Base-by-base conservation (phyloP, 1,284 basidiomycete genomes). In the Porogramme epimiltina region DNA sequence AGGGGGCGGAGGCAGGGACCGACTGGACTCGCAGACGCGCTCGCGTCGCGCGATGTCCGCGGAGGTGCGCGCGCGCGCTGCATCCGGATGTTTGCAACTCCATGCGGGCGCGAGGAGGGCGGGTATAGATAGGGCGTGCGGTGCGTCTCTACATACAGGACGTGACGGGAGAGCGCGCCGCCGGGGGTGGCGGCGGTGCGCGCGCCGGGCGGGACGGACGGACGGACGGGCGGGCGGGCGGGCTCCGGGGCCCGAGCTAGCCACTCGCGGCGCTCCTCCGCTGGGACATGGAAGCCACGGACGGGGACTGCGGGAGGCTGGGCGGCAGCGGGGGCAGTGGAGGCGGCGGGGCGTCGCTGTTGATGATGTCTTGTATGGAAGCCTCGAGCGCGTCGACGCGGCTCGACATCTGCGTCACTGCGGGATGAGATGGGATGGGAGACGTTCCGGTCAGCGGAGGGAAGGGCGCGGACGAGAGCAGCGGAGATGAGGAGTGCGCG, bases 291-390 rank as follows among this genome's bases (percentile, higher is more conserved):
- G 62, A 60, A 40, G 68, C 31, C 33, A 62, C 34, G 33, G 61
- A 60, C 39, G 68, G 68, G 11, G 67, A 70, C 58, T 68, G 68
- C 33, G 67, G 67, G 39, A 66, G 44, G 53, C 66, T 65, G 54
- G 58, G 52, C 16, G 58, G 48, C 23, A 62, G 53, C 19, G 64
- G 57, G 54, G 58, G 52, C 16, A 55, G 48, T 20, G 61, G 53
- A 19, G 64, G 57, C 4, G 54, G 65, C 31, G 67, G 56, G 9
- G 61, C 55, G 55, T 89, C 87, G 24, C 82, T 82, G 58, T 84
- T 91, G 60, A 92, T 91, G 46, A 92, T 89, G 63, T 92, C 90
- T 61, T 91, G 88, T 47, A 92, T 90, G 10, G 89, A 84, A 19
- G 82, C 80, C 66, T 92, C 90, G 23, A 92, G 74, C 5, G 87